Evolutionary conservation across 305 asterid genomes (phyloP).

Genomic region (Fraxinus ornus): DNA sequence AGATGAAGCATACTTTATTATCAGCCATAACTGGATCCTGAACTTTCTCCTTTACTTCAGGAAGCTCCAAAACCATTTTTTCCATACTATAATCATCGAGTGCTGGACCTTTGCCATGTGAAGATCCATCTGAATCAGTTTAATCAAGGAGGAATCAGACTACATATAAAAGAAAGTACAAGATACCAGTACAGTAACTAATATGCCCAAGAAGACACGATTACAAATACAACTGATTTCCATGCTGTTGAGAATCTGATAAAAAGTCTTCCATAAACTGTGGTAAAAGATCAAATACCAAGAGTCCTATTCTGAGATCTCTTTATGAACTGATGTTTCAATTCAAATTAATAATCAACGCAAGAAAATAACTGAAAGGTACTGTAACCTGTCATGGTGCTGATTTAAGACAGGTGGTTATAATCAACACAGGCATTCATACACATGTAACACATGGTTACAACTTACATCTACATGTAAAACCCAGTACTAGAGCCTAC

Average conservation of each 20-base stretch:
- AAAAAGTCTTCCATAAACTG: not conserved
- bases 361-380: not conserved
- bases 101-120: slow-evolving; percentile 25
- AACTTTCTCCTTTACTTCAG: slow-evolving; percentile 38
- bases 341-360: not conserved
- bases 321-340: not conserved
- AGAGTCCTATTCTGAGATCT: not conserved
- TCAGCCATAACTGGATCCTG: slow-evolving; percentile 28
- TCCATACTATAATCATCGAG: slow-evolving; percentile 13
- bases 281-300: not conserved
- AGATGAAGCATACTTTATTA: slow-evolving; percentile 24
- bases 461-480: not conserved
- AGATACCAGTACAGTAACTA: not conserved
- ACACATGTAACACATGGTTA: not conserved
- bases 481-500: not conserved
- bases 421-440: not conserved
- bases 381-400: not conserved
- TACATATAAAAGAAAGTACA: not conserved
- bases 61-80: slow-evolving; percentile 30
- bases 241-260: not conserved
- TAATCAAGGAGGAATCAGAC: slow-evolving; percentile 18
- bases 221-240: not conserved
- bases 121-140: slow-evolving; percentile 33
- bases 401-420: not conserved
- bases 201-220: not conserved